These are phyloP conservation scores for Penicillium sp. DNA, from an alignment of 2,329 filamentous ascomycete genomes.

Conservation along the genomic window DNA sequence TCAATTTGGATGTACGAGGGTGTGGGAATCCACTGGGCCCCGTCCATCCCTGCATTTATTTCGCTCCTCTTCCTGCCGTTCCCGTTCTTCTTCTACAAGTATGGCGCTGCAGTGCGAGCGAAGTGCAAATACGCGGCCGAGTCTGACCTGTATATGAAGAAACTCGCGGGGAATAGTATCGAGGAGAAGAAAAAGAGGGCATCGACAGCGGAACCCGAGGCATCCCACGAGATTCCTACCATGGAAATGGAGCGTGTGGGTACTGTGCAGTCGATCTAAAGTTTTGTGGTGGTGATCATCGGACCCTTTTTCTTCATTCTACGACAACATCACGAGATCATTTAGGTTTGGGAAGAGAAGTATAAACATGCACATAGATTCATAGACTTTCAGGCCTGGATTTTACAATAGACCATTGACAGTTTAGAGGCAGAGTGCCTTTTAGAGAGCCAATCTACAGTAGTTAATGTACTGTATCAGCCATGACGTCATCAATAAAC, in stretches of 20 bases:
- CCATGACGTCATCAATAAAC: slow-evolving; percentile 3
- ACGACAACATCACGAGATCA: background rate
- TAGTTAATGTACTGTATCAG: too few relatives aligned
- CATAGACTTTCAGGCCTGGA: background rate
- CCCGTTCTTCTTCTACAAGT: slow-evolving; percentile 16
- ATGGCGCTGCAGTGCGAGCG: slow-evolving; percentile 5
- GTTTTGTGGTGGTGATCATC: too few relatives aligned
- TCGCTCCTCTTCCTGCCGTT: slow-evolving; percentile 11
- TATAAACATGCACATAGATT: background rate
- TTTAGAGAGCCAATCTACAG: background rate
- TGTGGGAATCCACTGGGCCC: slow-evolving; percentile 14
- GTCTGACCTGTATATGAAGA: slow-evolving; percentile 12
- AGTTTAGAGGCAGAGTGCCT: background rate
- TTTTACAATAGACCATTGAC: background rate
- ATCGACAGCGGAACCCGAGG: background rate
- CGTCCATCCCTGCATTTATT: slow-evolving; percentile 9
- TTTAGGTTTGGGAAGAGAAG: background rate
- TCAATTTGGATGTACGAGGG: slow-evolving; percentile 11
- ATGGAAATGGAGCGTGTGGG: slow-evolving; percentile 4
- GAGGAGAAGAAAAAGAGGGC: background rate
- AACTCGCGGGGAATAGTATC: background rate
- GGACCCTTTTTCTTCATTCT: background rate
- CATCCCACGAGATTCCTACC: background rate
- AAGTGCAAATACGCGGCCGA: slow-evolving; percentile 14
- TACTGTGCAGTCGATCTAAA: background rate